These are phyloP conservation scores for Actinidia arguta DNA, from an alignment of 179 eudicot genomes.

Conservation along the genomic window DNA sequence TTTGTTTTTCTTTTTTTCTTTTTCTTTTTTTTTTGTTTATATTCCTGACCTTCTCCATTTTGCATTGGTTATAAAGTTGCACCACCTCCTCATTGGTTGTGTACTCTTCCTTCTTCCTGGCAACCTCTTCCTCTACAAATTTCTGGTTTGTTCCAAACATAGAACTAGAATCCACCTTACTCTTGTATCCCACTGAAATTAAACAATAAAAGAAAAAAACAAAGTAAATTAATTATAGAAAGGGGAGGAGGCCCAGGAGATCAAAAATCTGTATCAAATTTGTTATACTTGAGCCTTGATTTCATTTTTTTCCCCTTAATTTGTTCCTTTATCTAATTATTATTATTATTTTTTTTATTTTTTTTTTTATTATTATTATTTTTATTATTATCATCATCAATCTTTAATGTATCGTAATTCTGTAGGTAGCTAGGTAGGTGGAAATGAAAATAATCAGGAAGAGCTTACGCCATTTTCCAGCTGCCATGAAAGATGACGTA, in stretches of 20 bases:
- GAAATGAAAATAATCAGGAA: not conserved
- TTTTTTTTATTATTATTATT: too few relatives aligned
- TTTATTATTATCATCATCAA: not conserved
- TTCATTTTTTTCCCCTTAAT: too few relatives aligned
- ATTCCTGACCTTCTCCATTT: constrained; percentile 8
- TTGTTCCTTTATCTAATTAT: too few relatives aligned
- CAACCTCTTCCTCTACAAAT: constrained; percentile 23
- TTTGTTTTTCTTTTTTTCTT: not conserved
- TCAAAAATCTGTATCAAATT: too few relatives aligned
- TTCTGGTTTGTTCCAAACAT: constrained; percentile 19
- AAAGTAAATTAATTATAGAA: not conserved
- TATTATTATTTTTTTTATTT: too few relatives aligned
- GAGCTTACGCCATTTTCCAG: not conserved
- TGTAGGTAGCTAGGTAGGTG: not conserved
- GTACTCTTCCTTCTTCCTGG: constrained; percentile 23
- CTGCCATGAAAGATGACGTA: not conserved
- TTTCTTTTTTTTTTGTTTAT: too few relatives aligned
- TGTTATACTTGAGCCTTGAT: too few relatives aligned
- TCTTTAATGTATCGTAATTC: not conserved
- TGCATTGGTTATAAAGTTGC: constrained; percentile 6
- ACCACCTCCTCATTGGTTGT: constrained; percentile 4
- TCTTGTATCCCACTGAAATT: constrained; percentile 8
- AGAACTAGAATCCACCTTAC: constrained; percentile 18
- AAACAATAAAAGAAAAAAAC: not conserved
- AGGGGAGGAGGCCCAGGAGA: too few relatives aligned